Base-by-base conservation (phyloP, 352 stramenopile species). In the Globisporangium recalcitrans region DNA sequence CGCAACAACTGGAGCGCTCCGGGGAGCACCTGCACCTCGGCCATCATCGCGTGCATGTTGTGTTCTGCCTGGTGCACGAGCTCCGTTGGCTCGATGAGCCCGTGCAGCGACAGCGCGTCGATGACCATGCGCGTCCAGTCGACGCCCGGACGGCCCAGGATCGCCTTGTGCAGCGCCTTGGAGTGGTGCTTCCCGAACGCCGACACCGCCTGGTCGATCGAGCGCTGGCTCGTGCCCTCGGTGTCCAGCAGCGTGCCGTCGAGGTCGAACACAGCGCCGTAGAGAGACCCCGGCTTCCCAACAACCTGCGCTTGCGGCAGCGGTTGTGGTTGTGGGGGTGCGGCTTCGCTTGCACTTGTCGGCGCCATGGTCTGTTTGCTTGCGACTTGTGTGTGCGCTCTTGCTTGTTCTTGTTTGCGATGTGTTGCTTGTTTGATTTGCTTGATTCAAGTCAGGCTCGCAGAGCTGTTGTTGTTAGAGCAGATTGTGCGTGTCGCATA, bases 201-300 rank as follows among this genome's bases (percentile, higher is more conserved):
- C 24, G 68, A 71, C 29, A 85, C 67, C 47, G 85, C 71, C 54
- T 78, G 62, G 54, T 80, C 71, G 63, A 91, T 85, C 24, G 82
- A 70, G 13, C 79, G 63, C 53, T 80, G 71, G 54, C 82, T 91
- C 63, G 92, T 75, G 63, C 78, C 74, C 56, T 94, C 85, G 27
- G 82, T 91, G 66, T 94, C 85, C 62, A 94, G 72, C 48, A 94
- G 64, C 40, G 85, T 94, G 55, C 85, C 85, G 64, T 94, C 85
- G 65, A 93, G 79, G 66, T 93, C 84, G 60, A 93, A 93, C 70
- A 93, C 88, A 42, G 70, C 77, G 56, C 77, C 80, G 42, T 72
- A 58, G 52, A 59, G 62, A 21, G 5, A 11, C 21, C 16, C 16
- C 0, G 38, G 38, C 3, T 11, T 0, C 38, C 38, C 38, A 16